phyloP scores from a whole-genome alignment of 768 basidiomycete species.

The Lactifluus echinatus region DNA sequence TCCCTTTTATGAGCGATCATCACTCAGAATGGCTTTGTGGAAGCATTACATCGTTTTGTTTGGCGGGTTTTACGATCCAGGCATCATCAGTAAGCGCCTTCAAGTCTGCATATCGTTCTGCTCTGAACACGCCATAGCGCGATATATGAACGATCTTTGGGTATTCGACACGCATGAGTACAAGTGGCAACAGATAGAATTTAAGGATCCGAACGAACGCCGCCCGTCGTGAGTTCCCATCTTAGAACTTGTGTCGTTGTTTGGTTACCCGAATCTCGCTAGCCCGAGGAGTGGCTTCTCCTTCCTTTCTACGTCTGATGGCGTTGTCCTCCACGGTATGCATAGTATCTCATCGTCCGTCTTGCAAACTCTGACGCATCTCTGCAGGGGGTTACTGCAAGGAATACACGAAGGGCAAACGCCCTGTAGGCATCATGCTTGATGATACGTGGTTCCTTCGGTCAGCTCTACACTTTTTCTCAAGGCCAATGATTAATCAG shows the following conservation, averaged over 20 bases:
- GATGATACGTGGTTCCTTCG: constrained; percentile 87
- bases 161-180: constrained; percentile 80
- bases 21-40: constrained; percentile 76
- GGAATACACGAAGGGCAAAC: constrained; percentile 79
- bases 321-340: constrained; percentile 70
- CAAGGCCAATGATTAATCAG: not conserved
- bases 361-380: not conserved
- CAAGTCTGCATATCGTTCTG: not conserved
- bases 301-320: constrained; percentile 68
- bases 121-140: constrained; percentile 36
- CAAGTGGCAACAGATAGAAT: constrained; percentile 73
- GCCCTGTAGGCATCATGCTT: constrained; percentile 76
- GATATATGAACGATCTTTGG: constrained; percentile 81
- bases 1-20: not conserved
- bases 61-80: constrained; percentile 87
- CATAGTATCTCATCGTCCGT: not conserved
- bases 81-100: constrained; percentile 54
- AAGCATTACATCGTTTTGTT: constrained; percentile 83
- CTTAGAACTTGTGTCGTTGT: not conserved
- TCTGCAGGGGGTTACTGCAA: constrained; percentile 79
- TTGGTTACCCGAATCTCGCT: not conserved
- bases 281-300: constrained; percentile 81
- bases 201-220: constrained; percentile 52
- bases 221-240: constrained; percentile 56
- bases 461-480: constrained; percentile 31